These are phyloP conservation scores for Manihot esculenta DNA, from an alignment of 441 rosid genomes.

Conservation along the genomic window DNA sequence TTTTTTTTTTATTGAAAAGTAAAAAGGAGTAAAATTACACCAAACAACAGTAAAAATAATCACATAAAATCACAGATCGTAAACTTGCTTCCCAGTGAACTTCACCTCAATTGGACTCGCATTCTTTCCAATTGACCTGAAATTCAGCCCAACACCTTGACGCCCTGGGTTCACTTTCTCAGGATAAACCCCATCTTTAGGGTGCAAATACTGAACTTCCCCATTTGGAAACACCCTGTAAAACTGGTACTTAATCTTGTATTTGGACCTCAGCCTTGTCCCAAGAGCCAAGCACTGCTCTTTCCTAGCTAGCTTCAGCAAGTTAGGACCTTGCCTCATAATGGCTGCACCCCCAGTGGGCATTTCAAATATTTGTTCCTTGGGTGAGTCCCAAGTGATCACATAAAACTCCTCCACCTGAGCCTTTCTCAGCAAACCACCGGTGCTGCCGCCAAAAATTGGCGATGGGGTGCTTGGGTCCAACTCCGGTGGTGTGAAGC, in stretches of 20 bases:
- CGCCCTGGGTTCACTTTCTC: conserved; percentile 82
- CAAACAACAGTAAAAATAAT: too few species aligned
- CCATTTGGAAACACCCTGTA: conserved; percentile 72
- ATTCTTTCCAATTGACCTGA: conserved; percentile 75
- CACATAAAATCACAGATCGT: conserved; percentile 33
- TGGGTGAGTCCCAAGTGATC: conserved; percentile 38
- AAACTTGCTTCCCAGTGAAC: conserved; percentile 70
- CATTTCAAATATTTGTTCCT: conserved; percentile 84
- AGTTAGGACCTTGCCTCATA: conserved; percentile 72
- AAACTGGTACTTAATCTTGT: conserved; percentile 77
- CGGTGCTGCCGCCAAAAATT: conserved; percentile 81
- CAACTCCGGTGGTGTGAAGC: conserved; percentile 69
- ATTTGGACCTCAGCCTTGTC: conserved; percentile 71
- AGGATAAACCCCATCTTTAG: conserved; percentile 73
- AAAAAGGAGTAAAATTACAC: too few species aligned
- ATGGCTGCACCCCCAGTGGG: conserved; percentile 74
- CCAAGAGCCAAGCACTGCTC: conserved; percentile 55
- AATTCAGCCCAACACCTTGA: conserved; percentile 63
- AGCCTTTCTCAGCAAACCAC: conserved; percentile 67
- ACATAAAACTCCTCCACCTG: conserved; percentile 63
- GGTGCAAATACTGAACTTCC: conserved; percentile 73
- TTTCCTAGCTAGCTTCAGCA: conserved; percentile 45
- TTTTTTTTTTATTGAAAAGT: too few species aligned
- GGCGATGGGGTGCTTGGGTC: conserved; percentile 79
- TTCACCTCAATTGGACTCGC: conserved; percentile 73